phyloP scores from a whole-genome alignment of 106 monocot species.

The Amphibolis antarctica region DNA sequence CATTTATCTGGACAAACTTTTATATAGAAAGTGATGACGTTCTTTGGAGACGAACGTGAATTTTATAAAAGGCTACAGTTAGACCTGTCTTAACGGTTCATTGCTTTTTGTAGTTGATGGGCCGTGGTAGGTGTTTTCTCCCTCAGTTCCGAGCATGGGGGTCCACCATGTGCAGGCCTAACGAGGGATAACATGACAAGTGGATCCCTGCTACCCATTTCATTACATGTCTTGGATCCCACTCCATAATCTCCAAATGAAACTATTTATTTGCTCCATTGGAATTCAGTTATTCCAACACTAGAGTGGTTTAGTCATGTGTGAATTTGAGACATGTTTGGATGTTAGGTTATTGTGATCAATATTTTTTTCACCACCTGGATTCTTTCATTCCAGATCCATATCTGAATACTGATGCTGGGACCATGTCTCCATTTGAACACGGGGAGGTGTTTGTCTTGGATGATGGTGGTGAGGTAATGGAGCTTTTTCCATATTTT shows the following conservation, averaged over 20 bases:
- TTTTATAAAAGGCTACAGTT: too few species aligned
- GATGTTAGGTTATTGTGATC: neutral
- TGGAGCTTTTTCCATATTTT: neutral
- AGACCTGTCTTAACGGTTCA: neutral
- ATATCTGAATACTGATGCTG: slow-evolving; percentile 31
- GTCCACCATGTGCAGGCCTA: slow-evolving; percentile 1
- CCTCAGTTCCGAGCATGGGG: neutral
- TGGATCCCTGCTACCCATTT: too few species aligned
- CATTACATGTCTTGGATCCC: too few species aligned
- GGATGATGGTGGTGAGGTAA: slow-evolving; percentile 33
- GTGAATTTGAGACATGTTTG: too few species aligned
- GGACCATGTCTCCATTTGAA: slow-evolving; percentile 32
- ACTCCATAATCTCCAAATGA: too few species aligned
- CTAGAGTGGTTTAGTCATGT: too few species aligned
- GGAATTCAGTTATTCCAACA: too few species aligned
- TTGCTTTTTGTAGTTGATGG: neutral
- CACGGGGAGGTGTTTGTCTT: slow-evolving; percentile 31
- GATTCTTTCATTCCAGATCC: slow-evolving; percentile 19
- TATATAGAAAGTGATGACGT: neutral
- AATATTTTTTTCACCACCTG: neutral
- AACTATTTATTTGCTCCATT: too few species aligned
- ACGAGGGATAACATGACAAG: too few species aligned
- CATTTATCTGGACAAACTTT: neutral
- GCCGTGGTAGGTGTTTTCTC: neutral
- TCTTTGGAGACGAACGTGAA: neutral